Evolutionary conservation across 2,329 filamentous ascomycete species (phyloP).

Genomic region (Tolypocladium amazonense): DNA sequence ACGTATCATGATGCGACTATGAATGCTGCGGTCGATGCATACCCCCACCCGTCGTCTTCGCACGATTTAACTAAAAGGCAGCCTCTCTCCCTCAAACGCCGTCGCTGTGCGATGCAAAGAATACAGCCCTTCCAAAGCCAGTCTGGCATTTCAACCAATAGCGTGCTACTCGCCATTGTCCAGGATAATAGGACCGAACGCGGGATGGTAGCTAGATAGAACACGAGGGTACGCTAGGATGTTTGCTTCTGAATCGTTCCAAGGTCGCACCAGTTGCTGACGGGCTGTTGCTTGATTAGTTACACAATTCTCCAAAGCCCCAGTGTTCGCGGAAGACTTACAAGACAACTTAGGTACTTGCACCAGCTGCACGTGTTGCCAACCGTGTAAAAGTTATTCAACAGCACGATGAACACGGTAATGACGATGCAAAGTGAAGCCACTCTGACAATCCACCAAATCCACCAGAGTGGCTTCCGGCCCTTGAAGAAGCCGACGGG

Average conservation of each 20-base stretch:
- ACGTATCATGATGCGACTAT: background rate
- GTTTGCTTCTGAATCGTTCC: conserved; percentile 22
- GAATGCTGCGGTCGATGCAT: background rate
- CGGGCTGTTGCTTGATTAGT: conserved; percentile 33
- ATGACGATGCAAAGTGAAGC: conserved; percentile 71
- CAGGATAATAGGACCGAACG: background rate
- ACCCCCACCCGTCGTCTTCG: background rate
- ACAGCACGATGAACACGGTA: conserved; percentile 72
- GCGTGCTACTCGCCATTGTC: background rate
- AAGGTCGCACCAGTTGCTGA: conserved; percentile 58
- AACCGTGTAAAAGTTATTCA: conserved; percentile 85
- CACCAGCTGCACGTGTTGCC: conserved; percentile 78
- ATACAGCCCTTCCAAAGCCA: conserved; percentile 6
- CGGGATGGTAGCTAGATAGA: background rate
- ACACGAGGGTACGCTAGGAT: background rate
- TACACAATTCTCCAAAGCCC: background rate
- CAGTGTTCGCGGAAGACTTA: conserved; percentile 37
- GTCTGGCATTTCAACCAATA: background rate
- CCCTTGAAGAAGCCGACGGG: conserved; percentile 80
- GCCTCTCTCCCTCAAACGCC: conserved; percentile 15
- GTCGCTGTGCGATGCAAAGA: conserved; percentile 18
- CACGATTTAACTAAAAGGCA: background rate
- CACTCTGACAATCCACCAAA: conserved; percentile 83
- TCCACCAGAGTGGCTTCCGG: conserved; percentile 91
- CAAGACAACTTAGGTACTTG: conserved; percentile 87